Percentiles rank a stretch among this genome's conserved stretches.
These are phyloP conservation scores for Arachis monticola DNA, from an alignment of 331 rosid genomes.

Conservation along the genomic window DNA sequence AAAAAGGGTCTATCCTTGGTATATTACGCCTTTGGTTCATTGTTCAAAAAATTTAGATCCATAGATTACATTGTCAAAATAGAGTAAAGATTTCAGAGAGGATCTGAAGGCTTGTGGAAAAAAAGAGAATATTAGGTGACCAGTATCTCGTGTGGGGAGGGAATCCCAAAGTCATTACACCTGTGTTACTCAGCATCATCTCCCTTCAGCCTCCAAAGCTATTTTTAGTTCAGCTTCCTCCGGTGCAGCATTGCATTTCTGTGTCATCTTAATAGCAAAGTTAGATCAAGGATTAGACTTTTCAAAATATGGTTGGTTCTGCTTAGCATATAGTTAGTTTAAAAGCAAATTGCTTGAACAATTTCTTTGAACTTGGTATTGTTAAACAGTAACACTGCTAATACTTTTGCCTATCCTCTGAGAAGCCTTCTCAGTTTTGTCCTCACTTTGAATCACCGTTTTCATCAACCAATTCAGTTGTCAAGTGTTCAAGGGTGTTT, in stretches of 20 bases:
- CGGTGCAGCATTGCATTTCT: neutral
- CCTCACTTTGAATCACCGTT: neutral
- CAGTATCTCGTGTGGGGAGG: constrained; percentile 7
- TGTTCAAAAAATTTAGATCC: neutral
- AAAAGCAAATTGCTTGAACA: neutral
- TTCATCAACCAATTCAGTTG: neutral
- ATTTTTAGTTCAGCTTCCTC: neutral
- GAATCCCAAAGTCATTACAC: neutral
- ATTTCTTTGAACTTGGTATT: neutral
- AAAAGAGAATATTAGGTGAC: neutral
- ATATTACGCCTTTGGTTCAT: neutral
- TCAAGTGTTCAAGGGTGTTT: neutral
- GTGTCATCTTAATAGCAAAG: constrained; percentile 6
- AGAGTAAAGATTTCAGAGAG: neutral
- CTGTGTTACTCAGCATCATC: constrained; percentile 6
- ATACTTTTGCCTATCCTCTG: neutral
- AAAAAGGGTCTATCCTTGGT: neutral
- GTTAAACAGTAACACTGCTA: constrained; percentile 3
- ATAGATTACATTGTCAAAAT: no score
- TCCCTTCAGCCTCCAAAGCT: neutral
- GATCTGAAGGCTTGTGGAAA: neutral
- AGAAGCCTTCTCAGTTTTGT: neutral
- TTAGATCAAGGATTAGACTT: constrained; percentile 13
- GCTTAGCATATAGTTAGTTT: neutral
- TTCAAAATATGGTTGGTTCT: neutral